phyloP scores from a whole-genome alignment of 805 yeast genomes.

The Zygotorulaspora chibaensis region DNA sequence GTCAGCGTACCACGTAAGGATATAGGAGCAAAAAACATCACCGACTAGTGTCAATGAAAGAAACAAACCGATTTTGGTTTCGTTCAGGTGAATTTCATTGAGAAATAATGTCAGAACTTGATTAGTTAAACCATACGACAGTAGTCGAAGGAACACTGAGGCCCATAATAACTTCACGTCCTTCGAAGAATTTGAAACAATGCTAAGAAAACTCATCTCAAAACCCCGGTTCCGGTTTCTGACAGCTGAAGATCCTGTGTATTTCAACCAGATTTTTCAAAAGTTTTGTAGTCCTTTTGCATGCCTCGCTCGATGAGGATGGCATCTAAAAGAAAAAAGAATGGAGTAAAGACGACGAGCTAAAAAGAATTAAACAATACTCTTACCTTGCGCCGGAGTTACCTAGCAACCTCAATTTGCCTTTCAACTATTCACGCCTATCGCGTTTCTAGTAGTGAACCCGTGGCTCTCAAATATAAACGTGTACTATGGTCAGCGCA shows the following conservation, averaged over 20 bases:
- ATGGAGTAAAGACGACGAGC: too few species aligned
- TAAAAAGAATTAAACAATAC: too few species aligned
- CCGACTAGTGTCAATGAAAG: slow-evolving; percentile 81
- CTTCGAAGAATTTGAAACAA: slow-evolving; percentile 31
- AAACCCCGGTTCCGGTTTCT: background rate
- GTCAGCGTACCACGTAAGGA: slow-evolving; percentile 76
- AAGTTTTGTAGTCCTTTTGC: too few species aligned
- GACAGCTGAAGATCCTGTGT: too few species aligned
- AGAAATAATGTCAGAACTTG: slow-evolving; percentile 71
- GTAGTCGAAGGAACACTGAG: slow-evolving; percentile 65
- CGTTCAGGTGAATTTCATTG: slow-evolving; percentile 49
- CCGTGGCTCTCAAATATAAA: background rate
- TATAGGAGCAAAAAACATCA: slow-evolving; percentile 66
- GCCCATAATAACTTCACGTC: slow-evolving; percentile 65
- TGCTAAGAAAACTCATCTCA: background rate
- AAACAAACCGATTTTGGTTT: slow-evolving; percentile 63
- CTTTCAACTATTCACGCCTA: background rate
- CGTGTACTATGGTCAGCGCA: slow-evolving; percentile 7
- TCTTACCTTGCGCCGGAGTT: too few species aligned
- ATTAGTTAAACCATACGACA: slow-evolving; percentile 74
- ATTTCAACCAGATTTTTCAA: too few species aligned
- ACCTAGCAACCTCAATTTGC: too few species aligned
- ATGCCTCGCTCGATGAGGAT: too few species aligned
- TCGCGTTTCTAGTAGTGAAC: background rate
- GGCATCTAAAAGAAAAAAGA: too few species aligned